Conservation (phyloP, 192 early-diverging fungal species). For the Rhizophlyctis rosea region DNA sequence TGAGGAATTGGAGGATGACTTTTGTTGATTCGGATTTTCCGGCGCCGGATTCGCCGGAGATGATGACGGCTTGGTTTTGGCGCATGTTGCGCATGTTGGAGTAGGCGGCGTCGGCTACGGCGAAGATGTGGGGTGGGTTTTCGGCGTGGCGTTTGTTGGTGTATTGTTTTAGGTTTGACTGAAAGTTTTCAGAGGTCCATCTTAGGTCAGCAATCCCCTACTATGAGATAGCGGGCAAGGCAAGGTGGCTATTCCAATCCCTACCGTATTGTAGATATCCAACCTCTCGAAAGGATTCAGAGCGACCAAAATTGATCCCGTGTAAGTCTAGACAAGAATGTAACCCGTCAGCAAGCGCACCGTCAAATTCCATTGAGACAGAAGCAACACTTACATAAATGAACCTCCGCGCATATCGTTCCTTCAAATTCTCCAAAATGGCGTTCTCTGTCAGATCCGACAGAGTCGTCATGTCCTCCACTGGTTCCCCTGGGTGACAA, state of each 20-base stretch:
- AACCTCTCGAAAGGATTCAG: conserved; percentile 50
- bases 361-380: neutral
- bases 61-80: conserved; percentile 54
- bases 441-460: conserved; percentile 88
- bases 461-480: conserved; percentile 89
- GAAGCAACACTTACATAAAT: conserved; percentile 76
- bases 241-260: too few species aligned
- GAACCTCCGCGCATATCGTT: conserved; percentile 75
- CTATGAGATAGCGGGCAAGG: too few species aligned
- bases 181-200: neutral
- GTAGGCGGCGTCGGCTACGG: conserved; percentile 50
- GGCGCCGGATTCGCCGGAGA: conserved; percentile 55
- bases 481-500: conserved; percentile 30
- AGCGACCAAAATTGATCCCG: conserved; percentile 53
- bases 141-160: conserved; percentile 27
- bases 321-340: conserved; percentile 49
- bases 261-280: conserved; percentile 44
- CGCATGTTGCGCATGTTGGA: conserved; percentile 33
- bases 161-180: conserved; percentile 41
- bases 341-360: neutral
- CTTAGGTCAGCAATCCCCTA: neutral
- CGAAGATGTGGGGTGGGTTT: conserved; percentile 56
- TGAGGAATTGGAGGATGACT: conserved; percentile 53
- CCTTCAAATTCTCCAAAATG: conserved; percentile 88
- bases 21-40: conserved; percentile 61